Evolutionary conservation across 1,139 yeast genomes (phyloP), one percentile per base, ranked within the genome.

Genomic region (Taiozyma onychis): DNA sequence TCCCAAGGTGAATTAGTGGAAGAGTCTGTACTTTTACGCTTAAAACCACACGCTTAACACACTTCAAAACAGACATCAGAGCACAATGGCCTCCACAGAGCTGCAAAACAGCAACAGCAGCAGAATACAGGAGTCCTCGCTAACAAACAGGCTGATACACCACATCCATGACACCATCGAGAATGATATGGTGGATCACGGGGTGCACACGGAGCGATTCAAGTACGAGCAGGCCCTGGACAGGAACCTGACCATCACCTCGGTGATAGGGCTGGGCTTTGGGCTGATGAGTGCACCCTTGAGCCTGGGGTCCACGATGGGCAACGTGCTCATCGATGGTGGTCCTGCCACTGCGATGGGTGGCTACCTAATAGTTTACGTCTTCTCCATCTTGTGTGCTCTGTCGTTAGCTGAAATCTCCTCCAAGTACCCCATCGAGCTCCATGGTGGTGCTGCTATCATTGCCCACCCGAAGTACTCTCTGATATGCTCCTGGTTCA

Each of bases 231-330:
- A 84, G 61, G 85, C 81, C 47, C 69, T 85, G 52, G 82, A 80
- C 52, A 74, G 87, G 56, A 81, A 83, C 54, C 72, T 85, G 52
- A 77, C 87, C 1, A 85, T 85, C 3, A 72, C 81, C 0, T 82
- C 89, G 0, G 80, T 85, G 37, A 78, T 85, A 43, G 93, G 91
- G 2, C 68, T 85, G 30, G 90, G 93, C 1, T 84, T 85, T 62
- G 82, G 89, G 2, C 67, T 85, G 27, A 85, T 85, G 91, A 87
- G 88, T 22, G 90, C 87, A 0, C 91, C 90, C 0, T 76, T 85
- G 63, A 90, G 91, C 1, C 73, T 85, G 59, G 80, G 88, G 6
- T 80, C 88, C 1, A 84, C 89, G 0, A 71, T 85, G 61, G 80
- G 85, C 66, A 83, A 84, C 44, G 82, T 87, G 1, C 68, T 85